Conservation (phyloP, 352 stramenopile genomes). For the Pythium coloratum region DNA sequence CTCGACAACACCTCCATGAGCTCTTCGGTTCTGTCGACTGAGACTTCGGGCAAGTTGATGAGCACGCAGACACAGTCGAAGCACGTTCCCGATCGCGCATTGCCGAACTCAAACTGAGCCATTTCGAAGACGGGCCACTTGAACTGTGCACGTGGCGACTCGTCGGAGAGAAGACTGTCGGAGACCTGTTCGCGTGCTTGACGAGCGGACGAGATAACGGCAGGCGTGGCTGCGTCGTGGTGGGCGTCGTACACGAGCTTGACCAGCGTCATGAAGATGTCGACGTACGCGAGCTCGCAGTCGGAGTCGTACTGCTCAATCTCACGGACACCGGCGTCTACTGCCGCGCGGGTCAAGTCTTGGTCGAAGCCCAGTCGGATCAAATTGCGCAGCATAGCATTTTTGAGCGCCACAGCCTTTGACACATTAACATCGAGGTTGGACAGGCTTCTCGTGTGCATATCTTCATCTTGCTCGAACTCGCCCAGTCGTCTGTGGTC, state of each 20-base stretch:
- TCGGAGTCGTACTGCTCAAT: constrained; percentile 71
- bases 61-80: constrained; percentile 85
- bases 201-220: neutral
- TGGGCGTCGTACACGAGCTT: constrained; percentile 81
- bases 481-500: neutral
- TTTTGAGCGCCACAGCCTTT: constrained; percentile 60
- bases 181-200: neutral
- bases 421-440: constrained; percentile 62
- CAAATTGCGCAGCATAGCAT: constrained; percentile 54
- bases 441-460: constrained; percentile 25
- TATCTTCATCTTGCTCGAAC: constrained; percentile 1
- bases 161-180: neutral
- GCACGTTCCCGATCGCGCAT: constrained; percentile 68
- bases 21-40: constrained; percentile 69
- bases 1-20: constrained; percentile 75
- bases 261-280: constrained; percentile 77
- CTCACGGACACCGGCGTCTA: constrained; percentile 62
- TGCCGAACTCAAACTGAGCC: constrained; percentile 88
- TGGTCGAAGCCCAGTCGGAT: constrained; percentile 51
- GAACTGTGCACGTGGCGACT: constrained; percentile 27
- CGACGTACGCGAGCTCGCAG: constrained; percentile 76
- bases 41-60: constrained; percentile 79
- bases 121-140: constrained; percentile 90
- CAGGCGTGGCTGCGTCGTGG: constrained; percentile 9
- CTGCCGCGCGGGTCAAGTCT: constrained; percentile 37